Evolutionary conservation across 83 land plant genomes (phyloP).

Genomic region (Picea abies): DNA sequence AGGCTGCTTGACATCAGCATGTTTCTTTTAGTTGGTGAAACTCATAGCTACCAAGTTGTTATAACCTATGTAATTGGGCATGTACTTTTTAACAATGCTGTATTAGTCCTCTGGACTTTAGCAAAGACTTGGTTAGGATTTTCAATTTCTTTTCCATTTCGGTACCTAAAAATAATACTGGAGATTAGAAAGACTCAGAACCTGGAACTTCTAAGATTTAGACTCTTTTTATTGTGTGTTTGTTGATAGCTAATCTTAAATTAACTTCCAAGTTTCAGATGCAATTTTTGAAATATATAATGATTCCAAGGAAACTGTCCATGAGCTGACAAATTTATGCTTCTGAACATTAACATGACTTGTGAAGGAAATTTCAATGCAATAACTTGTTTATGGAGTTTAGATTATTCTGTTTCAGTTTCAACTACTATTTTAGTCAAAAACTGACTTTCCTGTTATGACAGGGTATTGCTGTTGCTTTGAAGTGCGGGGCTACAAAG

Average conservation of each 20-base stretch:
- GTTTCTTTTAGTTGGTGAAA: not conserved
- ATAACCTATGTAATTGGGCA: not conserved
- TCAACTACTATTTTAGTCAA: not conserved
- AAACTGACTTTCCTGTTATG: not conserved
- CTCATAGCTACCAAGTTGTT: not conserved
- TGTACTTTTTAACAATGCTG: not conserved
- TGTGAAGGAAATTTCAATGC: not conserved
- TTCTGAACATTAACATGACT: not conserved
- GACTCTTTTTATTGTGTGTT: not conserved
- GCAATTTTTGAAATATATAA: not conserved
- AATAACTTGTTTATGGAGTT: not conserved
- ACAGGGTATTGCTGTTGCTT: constrained; percentile 92
- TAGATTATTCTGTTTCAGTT: not conserved
- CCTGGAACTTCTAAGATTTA: not conserved
- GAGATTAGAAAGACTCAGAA: not conserved
- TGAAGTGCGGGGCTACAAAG: constrained; percentile 97
- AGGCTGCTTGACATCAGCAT: not conserved
- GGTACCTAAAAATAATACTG: not conserved
- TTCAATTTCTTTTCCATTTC: not conserved
- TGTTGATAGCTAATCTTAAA: not conserved
- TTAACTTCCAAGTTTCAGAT: not conserved
- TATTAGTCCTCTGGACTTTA: too few species aligned
- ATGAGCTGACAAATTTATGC: not conserved
- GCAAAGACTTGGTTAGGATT: not conserved
- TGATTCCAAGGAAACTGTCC: not conserved